Evolutionary conservation across 169 alveolate genomes (phyloP).

Genomic region (Cryptosporidium xiaoi): DNA sequence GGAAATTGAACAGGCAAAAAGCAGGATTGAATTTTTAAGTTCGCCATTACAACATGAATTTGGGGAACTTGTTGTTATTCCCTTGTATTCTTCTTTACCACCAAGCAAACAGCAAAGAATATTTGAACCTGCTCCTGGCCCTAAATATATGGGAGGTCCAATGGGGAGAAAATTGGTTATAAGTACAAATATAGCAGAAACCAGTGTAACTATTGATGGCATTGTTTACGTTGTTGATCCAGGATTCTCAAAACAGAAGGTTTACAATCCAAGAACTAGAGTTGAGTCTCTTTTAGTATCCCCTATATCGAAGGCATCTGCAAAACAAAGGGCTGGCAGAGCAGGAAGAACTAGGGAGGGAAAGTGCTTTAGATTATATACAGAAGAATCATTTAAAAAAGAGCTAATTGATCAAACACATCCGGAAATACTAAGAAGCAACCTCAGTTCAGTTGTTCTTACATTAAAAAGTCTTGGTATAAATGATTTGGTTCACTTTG

Average conservation of each 20-base stretch:
- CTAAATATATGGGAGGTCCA: slow-evolving; percentile 90
- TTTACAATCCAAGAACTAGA: slow-evolving; percentile 98
- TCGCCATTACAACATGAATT: slow-evolving; percentile 63
- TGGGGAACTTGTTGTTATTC: slow-evolving; percentile 89
- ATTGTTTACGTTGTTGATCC: slow-evolving; percentile 99
- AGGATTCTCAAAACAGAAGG: slow-evolving; percentile 99
- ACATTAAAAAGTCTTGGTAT: slow-evolving; percentile 96
- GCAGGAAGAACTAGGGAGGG: slow-evolving; percentile 99
- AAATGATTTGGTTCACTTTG: slow-evolving; percentile 97
- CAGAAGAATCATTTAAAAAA: slow-evolving; percentile 93
- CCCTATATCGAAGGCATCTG: slow-evolving; percentile 97
- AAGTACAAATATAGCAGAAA: slow-evolving; percentile 99
- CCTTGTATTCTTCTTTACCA: slow-evolving; percentile 97
- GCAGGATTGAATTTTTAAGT: slow-evolving; percentile 76
- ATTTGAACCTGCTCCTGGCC: slow-evolving; percentile 95
- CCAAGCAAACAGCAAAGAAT: slow-evolving; percentile 95
- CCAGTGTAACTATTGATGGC: slow-evolving; percentile 99
- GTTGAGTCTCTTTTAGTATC: slow-evolving; percentile 96
- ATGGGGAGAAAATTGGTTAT: slow-evolving; percentile 88
- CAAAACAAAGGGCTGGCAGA: slow-evolving; percentile 98
- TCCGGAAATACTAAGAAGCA: slow-evolving; percentile 98
- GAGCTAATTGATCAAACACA: slow-evolving; percentile 95
- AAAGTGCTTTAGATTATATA: slow-evolving; percentile 97
- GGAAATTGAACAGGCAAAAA: slow-evolving; percentile 86
- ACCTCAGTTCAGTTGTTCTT: slow-evolving; percentile 94